Base-by-base conservation (phyloP, 2,329 filamentous ascomycete species). In the Alternaria burnsii region DNA sequence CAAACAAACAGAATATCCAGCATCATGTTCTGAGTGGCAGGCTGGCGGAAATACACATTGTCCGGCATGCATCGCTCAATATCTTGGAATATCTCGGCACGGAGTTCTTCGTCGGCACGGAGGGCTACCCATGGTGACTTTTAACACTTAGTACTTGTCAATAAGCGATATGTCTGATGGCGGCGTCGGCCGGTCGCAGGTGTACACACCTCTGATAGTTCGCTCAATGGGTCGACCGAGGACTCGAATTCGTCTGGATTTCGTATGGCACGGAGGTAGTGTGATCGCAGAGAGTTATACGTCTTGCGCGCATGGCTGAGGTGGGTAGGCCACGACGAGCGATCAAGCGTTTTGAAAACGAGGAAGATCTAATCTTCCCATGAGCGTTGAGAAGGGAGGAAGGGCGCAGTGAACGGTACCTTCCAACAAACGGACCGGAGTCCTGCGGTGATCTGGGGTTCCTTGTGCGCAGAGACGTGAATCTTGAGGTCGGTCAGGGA, bases 341-440 rank as follows among this genome's bases (percentile, higher is more conserved):
- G 82, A 54, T 90, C 84, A 10, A 89, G 81, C 52, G 86, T 85
- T 65, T 90, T 88, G 74, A 93, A 94, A 30, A 97, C 83, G 46
- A 97, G 82, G 76, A 97, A 97, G 38, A 87, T 87, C 92, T 94
- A 68, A 67, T 5, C 4, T 5, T 52, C 20, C 22, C 12, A 30
- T 62, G 44, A 62, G 60, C 47, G 30, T 38, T 18, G 18, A 11
- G 28, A n/a, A n/a, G 24, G 5, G 14, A 47, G 22, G 11, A 53
- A 9, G 28, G 26, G 52, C 32, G 41, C 24, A 14, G 3, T 10
- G 42, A 10, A 36, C 32, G 69, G 70, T 74, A 90, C 91, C 87
- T 97, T 97, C 94, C 94, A 98, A 79, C 91, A 97, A 38, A 96
- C 86, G 3, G 94, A 97, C 57, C 94, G 88, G 66, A 93, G 87